Evolutionary conservation across 192 early-diverging fungal species (phyloP).

Genomic region (Umbelopsis isabellina): DNA sequence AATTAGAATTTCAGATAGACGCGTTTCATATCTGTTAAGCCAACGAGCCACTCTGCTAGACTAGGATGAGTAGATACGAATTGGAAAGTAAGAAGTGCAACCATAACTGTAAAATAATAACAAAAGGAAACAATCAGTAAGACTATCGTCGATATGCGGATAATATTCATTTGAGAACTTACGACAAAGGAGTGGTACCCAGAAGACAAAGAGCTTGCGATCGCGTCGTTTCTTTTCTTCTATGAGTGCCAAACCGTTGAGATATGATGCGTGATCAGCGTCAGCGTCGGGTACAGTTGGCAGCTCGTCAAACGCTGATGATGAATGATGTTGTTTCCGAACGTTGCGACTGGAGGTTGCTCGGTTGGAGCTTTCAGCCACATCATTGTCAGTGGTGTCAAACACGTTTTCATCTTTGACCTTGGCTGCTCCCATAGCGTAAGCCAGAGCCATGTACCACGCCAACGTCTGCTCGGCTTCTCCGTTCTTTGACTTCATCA

Average conservation of each 20-base stretch:
- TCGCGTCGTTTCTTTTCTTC: conserved; percentile 31
- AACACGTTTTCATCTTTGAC: background rate
- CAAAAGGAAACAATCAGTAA: background rate
- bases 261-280: background rate
- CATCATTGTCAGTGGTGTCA: background rate
- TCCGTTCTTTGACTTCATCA: conserved; percentile 4
- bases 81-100: conserved; percentile 31
- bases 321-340: conserved; percentile 9
- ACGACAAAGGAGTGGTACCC: conserved; percentile 36
- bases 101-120: conserved; percentile 27
- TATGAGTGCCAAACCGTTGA: background rate
- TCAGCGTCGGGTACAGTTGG: background rate
- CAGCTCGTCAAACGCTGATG: conserved; percentile 18
- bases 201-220: conserved; percentile 26
- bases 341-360: background rate
- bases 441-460: conserved; percentile 37
- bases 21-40: conserved; percentile 27
- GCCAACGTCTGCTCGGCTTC: conserved; percentile 30
- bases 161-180: conserved; percentile 20
- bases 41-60: conserved; percentile 21
- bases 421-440: conserved; percentile 31
- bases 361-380: background rate
- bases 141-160: too few relatives aligned
- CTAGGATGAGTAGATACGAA: conserved; percentile 30
- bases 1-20: conserved; percentile 20